These are phyloP conservation scores for Melastoma candidum DNA, from an alignment of 441 rosid genomes.

Conservation along the genomic window DNA sequence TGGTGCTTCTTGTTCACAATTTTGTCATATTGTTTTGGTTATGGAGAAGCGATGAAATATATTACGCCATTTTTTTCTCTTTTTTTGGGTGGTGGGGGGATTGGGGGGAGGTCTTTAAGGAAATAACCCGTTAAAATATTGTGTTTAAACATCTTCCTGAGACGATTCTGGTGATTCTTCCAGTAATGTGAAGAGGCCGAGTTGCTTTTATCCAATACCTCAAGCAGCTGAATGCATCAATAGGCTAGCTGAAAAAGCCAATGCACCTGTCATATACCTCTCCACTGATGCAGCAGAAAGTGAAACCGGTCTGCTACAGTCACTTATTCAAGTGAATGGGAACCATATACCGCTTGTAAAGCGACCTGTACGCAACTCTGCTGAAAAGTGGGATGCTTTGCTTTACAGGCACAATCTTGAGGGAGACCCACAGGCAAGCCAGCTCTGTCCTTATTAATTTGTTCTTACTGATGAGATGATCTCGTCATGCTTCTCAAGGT, in stretches of 20 bases:
- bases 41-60: too few species aligned
- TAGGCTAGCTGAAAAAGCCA: conserved; percentile 56
- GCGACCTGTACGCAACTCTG: conserved; percentile 66
- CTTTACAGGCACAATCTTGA: conserved; percentile 61
- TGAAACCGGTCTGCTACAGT: conserved; percentile 75
- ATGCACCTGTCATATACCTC: conserved; percentile 69
- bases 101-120: too few species aligned
- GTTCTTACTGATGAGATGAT: too few species aligned
- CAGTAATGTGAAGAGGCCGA: conserved; percentile 79
- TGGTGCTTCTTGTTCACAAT: too few species aligned
- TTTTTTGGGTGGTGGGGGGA: too few species aligned
- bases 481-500: too few species aligned
- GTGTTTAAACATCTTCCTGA: neutral
- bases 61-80: too few species aligned
- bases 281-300: conserved; percentile 95
- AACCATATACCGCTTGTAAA: conserved; percentile 66
- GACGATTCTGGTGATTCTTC: conserved; percentile 17
- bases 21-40: too few species aligned
- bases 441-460: too few species aligned
- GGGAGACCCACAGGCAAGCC: conserved; percentile 63
- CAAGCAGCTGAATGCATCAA: conserved; percentile 90
- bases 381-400: conserved; percentile 95
- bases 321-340: conserved; percentile 53
- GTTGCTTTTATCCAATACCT: conserved; percentile 89
- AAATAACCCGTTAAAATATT: too few species aligned